Conservation (phyloP, 768 basidiomycete species). For the Gloeophyllum trabeum region DNA sequence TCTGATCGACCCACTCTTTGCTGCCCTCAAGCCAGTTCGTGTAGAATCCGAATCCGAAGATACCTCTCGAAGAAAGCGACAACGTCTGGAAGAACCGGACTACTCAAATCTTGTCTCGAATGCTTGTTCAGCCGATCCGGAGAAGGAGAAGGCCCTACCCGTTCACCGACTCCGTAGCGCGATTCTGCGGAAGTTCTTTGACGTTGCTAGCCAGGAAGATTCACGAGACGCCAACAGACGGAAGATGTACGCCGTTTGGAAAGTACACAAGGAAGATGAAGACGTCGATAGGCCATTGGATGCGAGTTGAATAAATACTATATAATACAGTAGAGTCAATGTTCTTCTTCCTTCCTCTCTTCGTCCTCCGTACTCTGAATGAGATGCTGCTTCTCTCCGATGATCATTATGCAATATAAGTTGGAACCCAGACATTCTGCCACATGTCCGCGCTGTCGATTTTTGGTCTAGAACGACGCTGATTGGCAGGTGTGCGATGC, state of each 20-base stretch:
- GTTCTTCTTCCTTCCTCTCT: too few relatives aligned
- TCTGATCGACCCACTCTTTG: slow-evolving; percentile 60
- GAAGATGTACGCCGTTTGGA: slow-evolving; percentile 74
- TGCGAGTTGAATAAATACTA: not conserved
- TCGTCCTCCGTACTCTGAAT: too few relatives aligned
- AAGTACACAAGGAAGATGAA: slow-evolving; percentile 30
- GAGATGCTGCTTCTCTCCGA: too few relatives aligned
- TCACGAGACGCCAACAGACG: slow-evolving; percentile 71
- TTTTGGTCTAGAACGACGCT: too few relatives aligned
- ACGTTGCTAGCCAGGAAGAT: slow-evolving; percentile 61
- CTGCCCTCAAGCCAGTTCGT: slow-evolving; percentile 29
- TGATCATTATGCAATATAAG: too few relatives aligned
- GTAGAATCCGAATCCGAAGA: slow-evolving; percentile 24
- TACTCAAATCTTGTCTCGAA: slow-evolving; percentile 40
- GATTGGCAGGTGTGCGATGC: too few relatives aligned
- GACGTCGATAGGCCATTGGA: slow-evolving; percentile 20
- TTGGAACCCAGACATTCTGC: too few relatives aligned
- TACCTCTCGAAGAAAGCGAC: slow-evolving; percentile 27
- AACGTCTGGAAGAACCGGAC: slow-evolving; percentile 25
- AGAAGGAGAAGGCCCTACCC: slow-evolving; percentile 24
- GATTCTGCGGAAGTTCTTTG: slow-evolving; percentile 56
- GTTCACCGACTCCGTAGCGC: slow-evolving; percentile 32
- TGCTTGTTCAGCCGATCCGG: slow-evolving; percentile 35
- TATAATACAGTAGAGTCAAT: too few relatives aligned
- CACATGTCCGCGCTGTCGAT: too few relatives aligned